These are phyloP conservation scores for Zasmidium angulare DNA, from an alignment of 2,329 filamentous ascomycete genomes.

Conservation along the genomic window DNA sequence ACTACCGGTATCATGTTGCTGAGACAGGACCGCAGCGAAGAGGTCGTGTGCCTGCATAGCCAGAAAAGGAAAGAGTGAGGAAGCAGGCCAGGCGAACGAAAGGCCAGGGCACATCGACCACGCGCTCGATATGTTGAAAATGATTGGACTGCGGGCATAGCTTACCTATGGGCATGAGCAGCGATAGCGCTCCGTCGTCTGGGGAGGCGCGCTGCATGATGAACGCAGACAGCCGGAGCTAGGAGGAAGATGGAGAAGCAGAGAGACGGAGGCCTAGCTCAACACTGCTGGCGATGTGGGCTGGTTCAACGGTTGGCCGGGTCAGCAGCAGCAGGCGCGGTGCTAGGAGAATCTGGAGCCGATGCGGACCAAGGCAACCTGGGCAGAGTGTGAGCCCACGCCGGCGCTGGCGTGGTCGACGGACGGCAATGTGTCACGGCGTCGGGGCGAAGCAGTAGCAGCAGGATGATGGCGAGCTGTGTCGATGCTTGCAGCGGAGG, in stretches of 20 bases:
- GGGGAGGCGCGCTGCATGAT: conserved; percentile 15
- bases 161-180: conserved; percentile 35
- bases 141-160: conserved; percentile 22
- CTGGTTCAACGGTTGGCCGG: neutral
- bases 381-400: neutral
- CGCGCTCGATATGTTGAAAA: conserved; percentile 16
- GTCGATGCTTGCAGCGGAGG: no score
- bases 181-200: conserved; percentile 22
- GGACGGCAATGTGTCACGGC: neutral
- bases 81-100: neutral
- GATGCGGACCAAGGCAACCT: neutral
- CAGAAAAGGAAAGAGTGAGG: neutral
- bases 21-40: conserved; percentile 1
- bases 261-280: no score
- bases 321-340: neutral
- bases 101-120: conserved; percentile 13
- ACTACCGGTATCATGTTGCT: neutral
- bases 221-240: conserved; percentile 5
- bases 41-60: conserved; percentile 7
- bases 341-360: neutral
- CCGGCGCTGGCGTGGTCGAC: neutral
- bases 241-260: neutral
- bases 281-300: no score
- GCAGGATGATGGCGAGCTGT: neutral
- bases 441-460: neutral